Base-by-base conservation (phyloP, 2,329 filamentous ascomycete species). In the Trichoderma sp. region DNA sequence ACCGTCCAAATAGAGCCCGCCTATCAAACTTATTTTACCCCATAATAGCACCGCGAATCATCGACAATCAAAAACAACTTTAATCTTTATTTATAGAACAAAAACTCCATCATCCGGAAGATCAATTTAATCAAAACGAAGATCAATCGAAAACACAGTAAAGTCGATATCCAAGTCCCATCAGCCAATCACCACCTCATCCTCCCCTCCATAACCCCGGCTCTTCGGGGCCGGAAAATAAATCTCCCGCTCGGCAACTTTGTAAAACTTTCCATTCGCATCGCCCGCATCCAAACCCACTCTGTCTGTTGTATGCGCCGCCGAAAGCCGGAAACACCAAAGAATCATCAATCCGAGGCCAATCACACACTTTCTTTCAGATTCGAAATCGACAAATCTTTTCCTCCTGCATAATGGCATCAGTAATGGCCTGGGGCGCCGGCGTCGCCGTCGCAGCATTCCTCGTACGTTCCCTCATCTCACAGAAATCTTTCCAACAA, bases 361-460 rank as follows among this genome's bases (percentile, higher is more conserved):
- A 60, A 37, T 14, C 4, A 19, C 37, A 35, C 35, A 21, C 24
- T 10, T 21, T 11, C 19, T 21, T 8, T 4, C 21, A 2, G 5
- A 6, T n/a, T 24, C 19, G 40, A n/a, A 21, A 7, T 5, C 4
- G 3, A n/a, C 14, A 5, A 55, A 62, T 40, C 27, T 56, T 35
- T 33, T n/a, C n/a, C n/a, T 58, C 56, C 33, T 16, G 52, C 27
- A 74, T 53, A 64, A 83, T 83, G 82, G 77, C 81, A 70, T 83
- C 82, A 64, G 77, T 82, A 67, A 77, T 86, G 64, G 83, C 83
- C 73, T 77, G 79, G 71, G 84, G 84, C 72, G 80, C 81, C 56
- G 84, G 84, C 70, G 79, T 83, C 67, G 84, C 84, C 69, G 84
- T 83, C 69, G 83, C 84, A 29, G 84, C 84, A 61, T 86, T 86